Evolutionary conservation across 164 flowering plant genomes (phyloP).

Genomic region (Tetracentron sinense): DNA sequence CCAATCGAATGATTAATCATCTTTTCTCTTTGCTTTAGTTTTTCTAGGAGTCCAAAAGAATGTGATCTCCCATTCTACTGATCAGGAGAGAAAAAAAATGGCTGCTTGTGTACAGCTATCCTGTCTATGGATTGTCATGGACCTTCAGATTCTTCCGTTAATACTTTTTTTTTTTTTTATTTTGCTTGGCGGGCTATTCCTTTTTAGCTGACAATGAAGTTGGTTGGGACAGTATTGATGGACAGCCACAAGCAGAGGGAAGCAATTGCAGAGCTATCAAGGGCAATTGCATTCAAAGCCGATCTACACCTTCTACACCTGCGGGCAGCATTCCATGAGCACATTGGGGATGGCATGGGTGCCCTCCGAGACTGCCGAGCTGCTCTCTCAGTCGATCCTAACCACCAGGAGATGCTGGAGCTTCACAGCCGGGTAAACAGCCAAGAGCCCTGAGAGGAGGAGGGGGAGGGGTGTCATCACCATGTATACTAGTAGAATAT

Average conservation of each 20-base stretch:
- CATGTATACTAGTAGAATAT: slow-evolving; percentile 20
- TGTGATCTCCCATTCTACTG: too few relatives aligned
- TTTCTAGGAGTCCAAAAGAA: too few relatives aligned
- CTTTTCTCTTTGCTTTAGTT: too few relatives aligned
- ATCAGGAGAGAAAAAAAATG: too few relatives aligned
- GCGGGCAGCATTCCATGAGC: slow-evolving; percentile 94
- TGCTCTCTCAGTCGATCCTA: slow-evolving; percentile 92
- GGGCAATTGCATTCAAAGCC: slow-evolving; percentile 93
- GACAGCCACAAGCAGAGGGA: slow-evolving; percentile 89
- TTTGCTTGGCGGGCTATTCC: neutral
- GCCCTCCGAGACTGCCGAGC: slow-evolving; percentile 93
- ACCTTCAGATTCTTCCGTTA: too few relatives aligned
- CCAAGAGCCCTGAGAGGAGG: slow-evolving; percentile 59
- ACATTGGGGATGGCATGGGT: slow-evolving; percentile 65
- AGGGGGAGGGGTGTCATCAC: too few relatives aligned
- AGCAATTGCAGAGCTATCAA: slow-evolving; percentile 87
- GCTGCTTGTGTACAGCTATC: too few relatives aligned
- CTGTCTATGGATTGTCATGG: too few relatives aligned
- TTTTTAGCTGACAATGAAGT: slow-evolving; percentile 8
- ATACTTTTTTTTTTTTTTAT: neutral
- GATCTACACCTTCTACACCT: slow-evolving; percentile 93
- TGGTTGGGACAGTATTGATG: slow-evolving; percentile 71
- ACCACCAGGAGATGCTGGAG: slow-evolving; percentile 92
- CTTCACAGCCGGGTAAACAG: slow-evolving; percentile 89
- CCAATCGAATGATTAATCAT: too few relatives aligned